Evolutionary conservation across 1,284 basidiomycete species (phyloP), one percentile per base, ranked within the genome.

Genomic region (Veloboletus limbatus): DNA sequence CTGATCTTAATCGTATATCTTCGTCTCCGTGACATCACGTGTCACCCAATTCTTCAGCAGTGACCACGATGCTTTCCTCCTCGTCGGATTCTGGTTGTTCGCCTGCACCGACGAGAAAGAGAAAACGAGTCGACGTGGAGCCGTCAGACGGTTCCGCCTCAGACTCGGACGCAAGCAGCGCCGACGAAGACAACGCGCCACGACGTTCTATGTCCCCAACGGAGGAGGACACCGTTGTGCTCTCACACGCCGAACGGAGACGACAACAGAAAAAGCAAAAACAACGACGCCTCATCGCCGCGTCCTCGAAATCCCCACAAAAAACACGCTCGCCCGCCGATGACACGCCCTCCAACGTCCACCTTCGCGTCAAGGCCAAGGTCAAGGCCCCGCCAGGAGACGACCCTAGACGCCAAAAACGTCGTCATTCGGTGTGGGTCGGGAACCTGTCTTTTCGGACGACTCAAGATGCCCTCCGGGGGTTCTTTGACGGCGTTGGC

Each of bases 361-460:
- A n/a, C n/a, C n/a, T n/a, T n/a, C 26, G 8, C 7, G 24, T 26
- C 37, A 26, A 18, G 4, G 2, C 22, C 26, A 33, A 25, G 1
- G n/a, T 62, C 26, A 40, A 41, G 28, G 4, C 17, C 3, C 31
- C 28, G 13, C 3, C 31, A 13, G n/a, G n/a, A n/a, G 33, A 51
- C 54, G 48, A 58, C 39, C 26, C 52, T 11, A 54, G 53, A 17
- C 44, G 54, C 2, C 45, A 26, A 27, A 72, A 81, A 65, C 78
- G 83, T 32, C 81, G 91, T 60, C 85, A 92, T 59, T 92, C 90
- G 3, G 76, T 99, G 28, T 99, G 96, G 92, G 84, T 98, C 30
- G 96, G 97, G 36, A 99, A 99, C 67, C 65, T 99, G 62, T 81
- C 90, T 16, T 99, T 91, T 77, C 89, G 89, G 68, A 97, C 95